Evolutionary conservation across 108 stramenopile genomes (phyloP).

Genomic region (Conticribra weissflogii): DNA sequence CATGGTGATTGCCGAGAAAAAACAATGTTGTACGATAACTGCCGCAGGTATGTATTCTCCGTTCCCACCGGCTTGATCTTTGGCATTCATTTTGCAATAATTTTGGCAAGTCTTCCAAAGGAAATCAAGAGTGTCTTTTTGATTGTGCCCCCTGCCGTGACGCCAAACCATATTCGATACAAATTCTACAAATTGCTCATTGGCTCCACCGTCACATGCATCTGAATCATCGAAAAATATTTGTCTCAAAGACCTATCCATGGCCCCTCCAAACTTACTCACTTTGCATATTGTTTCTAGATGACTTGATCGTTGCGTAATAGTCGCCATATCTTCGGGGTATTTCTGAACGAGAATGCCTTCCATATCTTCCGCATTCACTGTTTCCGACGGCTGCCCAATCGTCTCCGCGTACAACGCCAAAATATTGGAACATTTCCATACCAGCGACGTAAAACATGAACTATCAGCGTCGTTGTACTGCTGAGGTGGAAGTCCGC

Average conservation of each 20-base stretch:
- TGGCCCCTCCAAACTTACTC: not conserved
- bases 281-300: constrained; percentile 17
- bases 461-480: not conserved
- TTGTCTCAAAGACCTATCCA: constrained; percentile 8
- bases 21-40: constrained; percentile 25
- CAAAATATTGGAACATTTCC: constrained; percentile 6
- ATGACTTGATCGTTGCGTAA: constrained; percentile 19
- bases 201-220: not conserved
- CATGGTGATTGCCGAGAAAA: constrained; percentile 13
- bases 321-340: not conserved
- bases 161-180: constrained; percentile 20
- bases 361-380: constrained; percentile 3
- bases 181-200: constrained; percentile 23
- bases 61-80: not conserved
- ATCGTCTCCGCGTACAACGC: not conserved
- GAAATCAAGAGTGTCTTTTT: constrained; percentile 23
- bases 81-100: not conserved
- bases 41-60: constrained; percentile 10
- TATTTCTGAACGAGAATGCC: constrained; percentile 2
- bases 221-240: constrained; percentile 11
- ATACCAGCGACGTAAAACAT: not conserved
- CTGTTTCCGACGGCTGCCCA: too few species aligned
- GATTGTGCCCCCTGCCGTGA: constrained; percentile 10
- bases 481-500: not conserved
- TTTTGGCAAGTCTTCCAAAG: constrained; percentile 14